A percentile compares a stretch with the other conserved stretches of the same genome.
These are phyloP conservation scores for Xylaria sp. DNA, from an alignment of 2,329 filamentous ascomycete genomes.

Conservation along the genomic window DNA sequence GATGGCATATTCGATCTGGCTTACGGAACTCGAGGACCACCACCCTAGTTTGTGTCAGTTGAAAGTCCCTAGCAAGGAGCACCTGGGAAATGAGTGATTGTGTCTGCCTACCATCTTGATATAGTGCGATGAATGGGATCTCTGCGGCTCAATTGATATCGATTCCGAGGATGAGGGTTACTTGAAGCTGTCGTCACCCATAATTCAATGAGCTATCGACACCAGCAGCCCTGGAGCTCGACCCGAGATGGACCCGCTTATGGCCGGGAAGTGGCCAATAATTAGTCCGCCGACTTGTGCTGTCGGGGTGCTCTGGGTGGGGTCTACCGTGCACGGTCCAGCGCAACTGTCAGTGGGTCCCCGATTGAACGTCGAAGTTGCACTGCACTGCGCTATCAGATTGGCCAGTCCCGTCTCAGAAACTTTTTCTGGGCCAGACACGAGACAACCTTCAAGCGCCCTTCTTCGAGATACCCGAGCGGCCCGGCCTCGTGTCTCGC, in stretches of 20 bases:
- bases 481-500: constrained; percentile 43
- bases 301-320: constrained; percentile 7
- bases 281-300: constrained; percentile 37
- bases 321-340: constrained; percentile 27
- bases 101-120: constrained; percentile 66
- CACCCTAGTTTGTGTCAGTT: constrained; percentile 69
- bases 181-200: constrained; percentile 30
- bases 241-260: constrained; percentile 27
- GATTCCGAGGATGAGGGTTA: constrained; percentile 37
- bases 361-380: constrained; percentile 24
- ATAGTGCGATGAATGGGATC: constrained; percentile 44
- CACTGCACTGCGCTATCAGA: constrained; percentile 32
- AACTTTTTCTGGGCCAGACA: constrained; percentile 50
- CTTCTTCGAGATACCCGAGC: constrained; percentile 35
- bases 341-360: neutral
- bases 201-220: constrained; percentile 20
- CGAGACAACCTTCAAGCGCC: constrained; percentile 42
- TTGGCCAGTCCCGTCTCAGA: constrained; percentile 36
- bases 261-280: constrained; percentile 36
- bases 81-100: neutral
- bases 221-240: constrained; percentile 8
- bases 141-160: constrained; percentile 50
- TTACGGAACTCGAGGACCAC: constrained; percentile 75
- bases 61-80: neutral
- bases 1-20: constrained; percentile 43